Conservation (phyloP, 2,329 filamentous ascomycete genomes). For the Catunica adiposa region DNA sequence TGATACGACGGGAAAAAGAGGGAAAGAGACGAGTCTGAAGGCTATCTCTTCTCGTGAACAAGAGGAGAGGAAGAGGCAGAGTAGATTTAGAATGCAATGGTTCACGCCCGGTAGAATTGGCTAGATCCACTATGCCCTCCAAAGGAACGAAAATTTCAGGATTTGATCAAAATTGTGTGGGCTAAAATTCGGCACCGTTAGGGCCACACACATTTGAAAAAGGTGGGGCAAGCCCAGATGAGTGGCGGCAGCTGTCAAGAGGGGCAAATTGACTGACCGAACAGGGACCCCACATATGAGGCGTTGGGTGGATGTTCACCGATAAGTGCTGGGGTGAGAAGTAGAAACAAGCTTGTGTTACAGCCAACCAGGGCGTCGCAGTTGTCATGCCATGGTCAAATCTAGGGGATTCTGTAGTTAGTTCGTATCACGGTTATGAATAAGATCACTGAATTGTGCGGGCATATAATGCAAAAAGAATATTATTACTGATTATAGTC, state of each 20-base stretch:
- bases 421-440: too few relatives aligned
- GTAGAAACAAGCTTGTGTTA: too few relatives aligned
- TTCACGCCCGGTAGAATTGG: conserved; percentile 14
- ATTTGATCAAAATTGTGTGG: conserved; percentile 15
- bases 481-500: too few relatives aligned
- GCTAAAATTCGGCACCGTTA: conserved; percentile 14
- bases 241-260: neutral
- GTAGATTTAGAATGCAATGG: conserved; percentile 14
- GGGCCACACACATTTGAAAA: conserved; percentile 14
- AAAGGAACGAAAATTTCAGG: conserved; percentile 13
- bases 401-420: too few relatives aligned
- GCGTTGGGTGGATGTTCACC: neutral
- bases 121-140: conserved; percentile 14
- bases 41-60: conserved; percentile 16
- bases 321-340: neutral
- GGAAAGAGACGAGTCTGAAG: conserved; percentile 16
- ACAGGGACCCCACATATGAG: conserved; percentile 1
- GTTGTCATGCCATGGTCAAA: too few relatives aligned
- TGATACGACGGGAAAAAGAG: conserved; percentile 13
- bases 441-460: too few relatives aligned
- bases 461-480: too few relatives aligned
- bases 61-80: conserved; percentile 14
- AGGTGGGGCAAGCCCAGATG: conserved; percentile 7
- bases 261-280: neutral
- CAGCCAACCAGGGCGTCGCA: too few relatives aligned